Conservation (phyloP, 768 basidiomycete genomes). For the Lentinula guzmanii region DNA sequence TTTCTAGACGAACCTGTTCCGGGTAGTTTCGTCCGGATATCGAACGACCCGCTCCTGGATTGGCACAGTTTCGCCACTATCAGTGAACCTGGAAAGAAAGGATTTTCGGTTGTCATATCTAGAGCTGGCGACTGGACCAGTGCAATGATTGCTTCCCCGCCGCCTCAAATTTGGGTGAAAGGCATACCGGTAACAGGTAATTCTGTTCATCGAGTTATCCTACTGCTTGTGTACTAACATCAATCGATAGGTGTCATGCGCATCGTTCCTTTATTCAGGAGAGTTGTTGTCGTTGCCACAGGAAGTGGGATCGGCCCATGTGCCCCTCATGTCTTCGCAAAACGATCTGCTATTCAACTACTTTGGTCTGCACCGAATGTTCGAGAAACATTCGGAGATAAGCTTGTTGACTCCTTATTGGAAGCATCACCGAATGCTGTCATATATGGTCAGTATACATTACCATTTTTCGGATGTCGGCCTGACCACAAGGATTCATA, state of each 20-base stretch:
- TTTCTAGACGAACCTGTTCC: conserved; percentile 14
- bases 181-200: conserved; percentile 26
- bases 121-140: conserved; percentile 37
- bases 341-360: conserved; percentile 25
- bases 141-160: conserved; percentile 29
- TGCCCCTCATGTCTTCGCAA: conserved; percentile 28
- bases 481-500: conserved; percentile 1
- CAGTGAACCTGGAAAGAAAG: conserved; percentile 17
- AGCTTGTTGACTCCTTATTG: conserved; percentile 31
- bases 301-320: conserved; percentile 35
- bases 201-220: not conserved
- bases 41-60: conserved; percentile 25
- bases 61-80: conserved; percentile 33
- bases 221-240: not conserved
- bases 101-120: conserved; percentile 30
- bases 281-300: conserved; percentile 31
- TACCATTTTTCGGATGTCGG: not conserved
- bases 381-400: conserved; percentile 36
- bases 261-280: conserved; percentile 28
- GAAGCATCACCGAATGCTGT: conserved; percentile 27
- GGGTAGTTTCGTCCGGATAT: conserved; percentile 18
- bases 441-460: conserved; percentile 25
- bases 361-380: conserved; percentile 36
- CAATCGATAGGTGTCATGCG: conserved; percentile 20
- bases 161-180: conserved; percentile 32